A percentile compares a stretch with the other conserved stretches of the same genome.
phyloP scores from a whole-genome alignment of 345 rosid genomes.

The Eucalyptus viminalis region DNA sequence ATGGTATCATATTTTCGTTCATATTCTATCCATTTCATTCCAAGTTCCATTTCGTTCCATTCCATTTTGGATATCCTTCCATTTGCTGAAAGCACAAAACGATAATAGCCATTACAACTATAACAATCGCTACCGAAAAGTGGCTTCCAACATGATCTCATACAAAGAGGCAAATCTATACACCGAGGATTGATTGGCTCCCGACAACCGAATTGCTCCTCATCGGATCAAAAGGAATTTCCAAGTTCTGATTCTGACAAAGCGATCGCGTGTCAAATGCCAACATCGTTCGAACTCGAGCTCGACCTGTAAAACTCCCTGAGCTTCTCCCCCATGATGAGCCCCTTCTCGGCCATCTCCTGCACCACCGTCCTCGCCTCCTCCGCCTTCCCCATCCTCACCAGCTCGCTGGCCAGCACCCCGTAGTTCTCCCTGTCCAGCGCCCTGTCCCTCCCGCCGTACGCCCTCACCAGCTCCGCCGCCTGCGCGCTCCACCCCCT shows the following conservation, averaged over 20 bases:
- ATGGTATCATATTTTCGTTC: background rate
- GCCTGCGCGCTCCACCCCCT: conserved; percentile 26
- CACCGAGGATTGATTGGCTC: background rate
- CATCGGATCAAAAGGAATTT: background rate
- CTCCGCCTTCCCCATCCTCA: conserved; percentile 8
- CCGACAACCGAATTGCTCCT: background rate
- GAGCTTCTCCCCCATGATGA: conserved; percentile 25
- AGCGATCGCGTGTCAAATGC: background rate
- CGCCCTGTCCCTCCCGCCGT: conserved; percentile 24
- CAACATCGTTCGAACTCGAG: background rate
- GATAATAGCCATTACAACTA: background rate
- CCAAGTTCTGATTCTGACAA: no score
- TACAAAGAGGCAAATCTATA: background rate
- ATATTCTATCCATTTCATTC: no score
- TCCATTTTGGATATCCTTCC: background rate
- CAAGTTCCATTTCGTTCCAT: no score
- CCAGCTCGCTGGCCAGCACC: conserved; percentile 31
- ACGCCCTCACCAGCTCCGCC: conserved; percentile 40
- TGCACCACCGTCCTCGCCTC: conserved; percentile 37
- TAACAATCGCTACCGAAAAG: background rate
- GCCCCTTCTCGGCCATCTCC: conserved; percentile 39
- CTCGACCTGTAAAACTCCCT: background rate
- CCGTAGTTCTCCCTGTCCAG: conserved; percentile 47
- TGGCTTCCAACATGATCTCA: background rate
- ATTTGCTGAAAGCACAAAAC: background rate